These are phyloP conservation scores for Cladosporium velox DNA, from an alignment of 2,329 filamentous ascomycete species.

Conservation along the genomic window DNA sequence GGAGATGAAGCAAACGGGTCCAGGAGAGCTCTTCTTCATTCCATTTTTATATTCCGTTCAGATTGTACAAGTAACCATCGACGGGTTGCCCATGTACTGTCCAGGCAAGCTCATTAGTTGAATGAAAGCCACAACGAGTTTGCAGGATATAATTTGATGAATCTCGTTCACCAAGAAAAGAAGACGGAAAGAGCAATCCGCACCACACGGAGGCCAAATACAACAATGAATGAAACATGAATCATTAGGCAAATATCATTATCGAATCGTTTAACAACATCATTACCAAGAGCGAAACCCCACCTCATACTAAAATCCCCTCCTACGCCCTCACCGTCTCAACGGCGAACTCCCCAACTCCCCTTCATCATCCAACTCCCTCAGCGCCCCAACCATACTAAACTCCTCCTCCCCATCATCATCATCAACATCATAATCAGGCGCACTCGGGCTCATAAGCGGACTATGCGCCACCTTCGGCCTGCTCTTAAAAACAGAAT, in stretches of 20 bases:
- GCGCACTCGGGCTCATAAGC: constrained; percentile 27
- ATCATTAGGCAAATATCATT: neutral
- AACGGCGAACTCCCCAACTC: constrained; percentile 13
- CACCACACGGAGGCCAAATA: too few species aligned
- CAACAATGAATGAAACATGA: too few species aligned
- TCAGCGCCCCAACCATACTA: constrained; percentile 15
- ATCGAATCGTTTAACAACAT: neutral
- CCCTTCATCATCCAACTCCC: constrained; percentile 7
- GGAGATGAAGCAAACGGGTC: too few species aligned
- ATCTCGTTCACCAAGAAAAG: too few species aligned
- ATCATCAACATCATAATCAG: neutral
- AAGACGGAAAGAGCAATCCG: too few species aligned
- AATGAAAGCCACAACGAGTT: too few species aligned
- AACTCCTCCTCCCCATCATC: neutral
- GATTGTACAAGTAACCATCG: too few species aligned
- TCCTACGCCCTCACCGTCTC: neutral
- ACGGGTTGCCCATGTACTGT: too few species aligned
- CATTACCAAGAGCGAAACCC: neutral
- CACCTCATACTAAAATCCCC: neutral
- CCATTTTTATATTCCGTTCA: too few species aligned
- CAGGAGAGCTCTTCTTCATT: too few species aligned
- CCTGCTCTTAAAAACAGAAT: constrained; percentile 80
- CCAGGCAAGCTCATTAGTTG: too few species aligned
- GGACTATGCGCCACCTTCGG: constrained; percentile 80
- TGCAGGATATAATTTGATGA: too few species aligned